A percentile compares a stretch with the other conserved stretches of the same genome.
phyloP scores from a whole-genome alignment of 129 eudicot species.

The Gnaphalium uliginosum region DNA sequence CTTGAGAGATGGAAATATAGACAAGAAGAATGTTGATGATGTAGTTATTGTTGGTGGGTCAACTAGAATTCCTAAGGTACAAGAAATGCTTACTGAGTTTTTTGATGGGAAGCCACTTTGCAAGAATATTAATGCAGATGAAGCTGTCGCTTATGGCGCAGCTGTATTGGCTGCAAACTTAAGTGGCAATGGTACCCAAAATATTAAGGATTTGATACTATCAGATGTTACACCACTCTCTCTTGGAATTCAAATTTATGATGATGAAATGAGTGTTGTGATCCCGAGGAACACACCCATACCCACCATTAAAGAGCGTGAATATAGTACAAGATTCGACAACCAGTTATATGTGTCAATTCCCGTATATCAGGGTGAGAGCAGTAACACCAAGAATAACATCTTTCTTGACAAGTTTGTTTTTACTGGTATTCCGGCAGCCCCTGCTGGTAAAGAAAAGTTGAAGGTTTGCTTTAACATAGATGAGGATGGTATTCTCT shows the following conservation, averaged over 20 bases:
- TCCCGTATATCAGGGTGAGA: no score
- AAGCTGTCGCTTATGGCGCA: constrained; percentile 1
- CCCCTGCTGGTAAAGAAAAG: constrained; percentile 3
- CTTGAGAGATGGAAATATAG: neutral
- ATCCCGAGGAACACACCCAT: neutral
- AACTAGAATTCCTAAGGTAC: neutral
- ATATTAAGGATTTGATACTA: neutral
- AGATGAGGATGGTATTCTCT: constrained; percentile 31
- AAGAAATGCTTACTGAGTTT: neutral
- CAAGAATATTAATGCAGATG: neutral
- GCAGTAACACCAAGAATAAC: no score
- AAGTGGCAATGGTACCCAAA: neutral
- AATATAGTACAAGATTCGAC: no score
- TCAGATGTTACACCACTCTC: neutral
- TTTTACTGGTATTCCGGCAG: no score
- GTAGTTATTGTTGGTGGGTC: neutral
- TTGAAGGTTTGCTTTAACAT: constrained; percentile 15
- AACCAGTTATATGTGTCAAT: no score
- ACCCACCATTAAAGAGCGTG: neutral
- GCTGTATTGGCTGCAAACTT: neutral
- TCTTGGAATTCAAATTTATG: neutral
- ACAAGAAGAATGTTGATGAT: neutral
- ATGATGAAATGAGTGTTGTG: neutral
- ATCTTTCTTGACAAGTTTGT: no score
- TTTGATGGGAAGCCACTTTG: neutral